Percentiles rank a stretch among this genome's conserved stretches.
Evolutionary conservation across 768 basidiomycete species (phyloP).

Genomic region (Candolleomyces eurysporus): DNA sequence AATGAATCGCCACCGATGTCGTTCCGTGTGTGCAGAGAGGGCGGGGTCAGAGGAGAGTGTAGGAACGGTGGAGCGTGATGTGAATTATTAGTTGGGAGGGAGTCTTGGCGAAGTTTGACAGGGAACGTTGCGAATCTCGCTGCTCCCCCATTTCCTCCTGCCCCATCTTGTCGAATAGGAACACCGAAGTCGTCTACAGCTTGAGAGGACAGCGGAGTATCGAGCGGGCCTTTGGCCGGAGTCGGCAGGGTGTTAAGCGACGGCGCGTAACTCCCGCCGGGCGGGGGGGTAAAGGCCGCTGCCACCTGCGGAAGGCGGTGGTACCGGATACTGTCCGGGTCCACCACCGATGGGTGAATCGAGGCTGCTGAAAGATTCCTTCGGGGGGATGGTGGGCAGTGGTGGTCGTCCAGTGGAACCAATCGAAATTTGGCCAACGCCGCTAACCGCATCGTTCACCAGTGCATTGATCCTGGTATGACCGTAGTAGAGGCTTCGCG

Average conservation of each 20-base stretch:
- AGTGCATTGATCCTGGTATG: conserved; percentile 61
- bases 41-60: no score
- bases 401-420: conserved; percentile 24
- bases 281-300: conserved; percentile 6
- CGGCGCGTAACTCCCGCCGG: conserved; percentile 15
- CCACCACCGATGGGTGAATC: not conserved
- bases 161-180: not conserved
- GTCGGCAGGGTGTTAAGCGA: conserved; percentile 42
- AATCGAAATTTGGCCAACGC: conserved; percentile 52
- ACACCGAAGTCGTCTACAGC: conserved; percentile 2
- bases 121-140: conserved; percentile 72
- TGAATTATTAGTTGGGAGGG: conserved; percentile 22
- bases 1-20: conserved; percentile 24
- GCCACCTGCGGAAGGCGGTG: not conserved
- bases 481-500: conserved; percentile 68
- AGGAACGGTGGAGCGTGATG: not conserved
- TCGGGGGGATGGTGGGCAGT: conserved; percentile 3
- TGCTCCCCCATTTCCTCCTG: conserved; percentile 22
- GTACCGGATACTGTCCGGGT: not conserved
- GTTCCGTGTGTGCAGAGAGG: conserved; percentile 5
- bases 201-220: conserved; percentile 14
- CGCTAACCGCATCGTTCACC: conserved; percentile 59
- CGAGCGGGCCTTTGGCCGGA: conserved; percentile 21
- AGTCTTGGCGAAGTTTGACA: conserved; percentile 33
- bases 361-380: not conserved